Percentiles rank a stretch among this genome's conserved stretches.
Conservation (phyloP, 1,284 basidiomycete genomes). For the Ustilago hordei region DNA sequence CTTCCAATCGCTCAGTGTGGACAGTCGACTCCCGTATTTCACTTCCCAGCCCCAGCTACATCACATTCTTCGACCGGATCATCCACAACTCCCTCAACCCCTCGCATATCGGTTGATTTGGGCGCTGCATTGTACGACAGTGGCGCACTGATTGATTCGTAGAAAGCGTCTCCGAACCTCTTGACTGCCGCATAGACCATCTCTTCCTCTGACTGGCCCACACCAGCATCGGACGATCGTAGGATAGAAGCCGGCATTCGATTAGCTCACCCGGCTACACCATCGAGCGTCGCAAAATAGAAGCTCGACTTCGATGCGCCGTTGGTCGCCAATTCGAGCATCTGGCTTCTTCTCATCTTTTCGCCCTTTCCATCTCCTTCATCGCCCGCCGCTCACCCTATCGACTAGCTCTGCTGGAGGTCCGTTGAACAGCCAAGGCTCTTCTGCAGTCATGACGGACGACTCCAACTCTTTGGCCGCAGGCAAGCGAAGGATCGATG, state of each 20-base stretch:
- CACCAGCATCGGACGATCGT: background rate
- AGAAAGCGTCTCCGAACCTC: background rate
- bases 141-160: background rate
- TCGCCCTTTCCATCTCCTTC: conserved; percentile 1
- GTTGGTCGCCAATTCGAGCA: conserved; percentile 14
- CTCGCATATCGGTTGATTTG: background rate
- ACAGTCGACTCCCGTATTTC: background rate
- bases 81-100: background rate
- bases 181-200: background rate
- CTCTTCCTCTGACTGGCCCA: background rate
- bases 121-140: background rate
- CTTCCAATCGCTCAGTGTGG: conserved; percentile 2
- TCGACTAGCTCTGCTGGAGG: background rate
- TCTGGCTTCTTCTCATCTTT: conserved; percentile 7
- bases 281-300: background rate
- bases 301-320: conserved; percentile 27
- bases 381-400: background rate
- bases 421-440: background rate
- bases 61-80: background rate
- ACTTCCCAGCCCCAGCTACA: background rate
- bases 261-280: background rate
- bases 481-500: conserved; percentile 38
- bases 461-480: conserved; percentile 26
- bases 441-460: conserved; percentile 24
- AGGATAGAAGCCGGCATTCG: conserved; percentile 1